A percentile compares a stretch with the other conserved stretches of the same genome.
Conservation (phyloP, 176 grass and related monocot species). For the Chloris gayana region DNA sequence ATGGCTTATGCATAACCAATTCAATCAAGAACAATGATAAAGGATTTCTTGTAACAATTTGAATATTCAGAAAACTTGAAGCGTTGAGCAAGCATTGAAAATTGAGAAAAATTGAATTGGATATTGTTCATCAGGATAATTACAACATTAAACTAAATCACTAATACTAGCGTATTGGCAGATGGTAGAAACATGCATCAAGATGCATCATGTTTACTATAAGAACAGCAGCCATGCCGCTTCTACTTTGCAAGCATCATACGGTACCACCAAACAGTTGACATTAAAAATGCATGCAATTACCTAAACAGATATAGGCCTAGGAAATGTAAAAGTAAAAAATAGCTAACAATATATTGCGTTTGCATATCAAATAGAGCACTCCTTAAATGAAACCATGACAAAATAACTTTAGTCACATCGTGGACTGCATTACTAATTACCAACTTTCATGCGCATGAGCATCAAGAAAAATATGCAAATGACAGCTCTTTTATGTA, state of each 20-base stretch:
- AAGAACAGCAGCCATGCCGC: slow-evolving; percentile 3
- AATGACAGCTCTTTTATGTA: background rate
- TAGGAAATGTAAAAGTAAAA: background rate
- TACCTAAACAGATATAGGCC: background rate
- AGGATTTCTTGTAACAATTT: background rate
- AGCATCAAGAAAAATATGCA: slow-evolving; percentile 25
- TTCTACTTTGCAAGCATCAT: slow-evolving; percentile 9
- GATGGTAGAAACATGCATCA: background rate
- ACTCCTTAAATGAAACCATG: background rate
- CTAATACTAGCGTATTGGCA: background rate
- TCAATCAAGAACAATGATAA: background rate
- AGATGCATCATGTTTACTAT: background rate
- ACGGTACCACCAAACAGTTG: background rate
- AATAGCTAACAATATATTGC: background rate
- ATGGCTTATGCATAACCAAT: background rate
- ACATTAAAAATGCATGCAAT: background rate
- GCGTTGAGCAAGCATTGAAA: background rate
- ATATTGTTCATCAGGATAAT: background rate
- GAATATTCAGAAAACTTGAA: background rate
- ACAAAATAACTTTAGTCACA: background rate
- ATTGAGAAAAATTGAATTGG: background rate
- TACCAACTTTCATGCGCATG: slow-evolving; percentile 9
- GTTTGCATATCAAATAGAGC: background rate
- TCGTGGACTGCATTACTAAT: background rate
- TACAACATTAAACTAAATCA: slow-evolving; percentile 4